phyloP scores from a whole-genome alignment of 2,329 filamentous ascomycete species.

The Talaromyces sp. region DNA sequence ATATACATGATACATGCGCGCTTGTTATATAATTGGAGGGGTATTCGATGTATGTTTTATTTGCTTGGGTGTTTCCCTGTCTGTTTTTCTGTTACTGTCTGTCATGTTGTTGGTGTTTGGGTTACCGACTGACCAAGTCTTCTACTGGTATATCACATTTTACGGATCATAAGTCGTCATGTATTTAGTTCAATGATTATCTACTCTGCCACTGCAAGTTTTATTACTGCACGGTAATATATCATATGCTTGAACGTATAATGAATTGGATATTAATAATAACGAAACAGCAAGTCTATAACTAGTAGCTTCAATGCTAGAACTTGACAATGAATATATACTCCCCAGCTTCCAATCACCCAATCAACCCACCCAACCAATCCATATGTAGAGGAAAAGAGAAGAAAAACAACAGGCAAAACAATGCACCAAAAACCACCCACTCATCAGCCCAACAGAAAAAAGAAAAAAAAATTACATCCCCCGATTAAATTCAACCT shows the following conservation, averaged over 20 bases:
- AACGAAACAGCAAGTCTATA: constrained; percentile 2
- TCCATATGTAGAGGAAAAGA: background rate
- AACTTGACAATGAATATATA: background rate
- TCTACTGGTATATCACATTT: constrained; percentile 6
- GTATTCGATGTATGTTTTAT: constrained; percentile 1
- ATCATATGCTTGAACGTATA: too few species aligned
- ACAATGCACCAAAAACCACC: background rate
- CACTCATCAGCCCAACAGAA: too few species aligned
- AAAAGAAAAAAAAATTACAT: constrained; percentile 55
- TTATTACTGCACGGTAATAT: background rate
- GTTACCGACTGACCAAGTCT: background rate
- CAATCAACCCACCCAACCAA: background rate
- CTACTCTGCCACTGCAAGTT: background rate
- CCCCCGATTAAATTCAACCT: constrained; percentile 96
- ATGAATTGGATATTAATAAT: too few species aligned
- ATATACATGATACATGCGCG: background rate
- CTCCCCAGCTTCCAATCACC: background rate
- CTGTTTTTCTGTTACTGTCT: background rate
- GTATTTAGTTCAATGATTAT: constrained; percentile 12
- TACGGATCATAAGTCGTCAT: constrained; percentile 14
- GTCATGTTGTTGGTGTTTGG: constrained; percentile 12
- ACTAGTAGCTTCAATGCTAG: background rate
- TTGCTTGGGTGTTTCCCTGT: background rate
- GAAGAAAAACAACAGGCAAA: background rate
- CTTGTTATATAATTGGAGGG: constrained; percentile 6